Conservation (phyloP, 2,329 filamentous ascomycete genomes). For the Aureobasidium vineae region DNA sequence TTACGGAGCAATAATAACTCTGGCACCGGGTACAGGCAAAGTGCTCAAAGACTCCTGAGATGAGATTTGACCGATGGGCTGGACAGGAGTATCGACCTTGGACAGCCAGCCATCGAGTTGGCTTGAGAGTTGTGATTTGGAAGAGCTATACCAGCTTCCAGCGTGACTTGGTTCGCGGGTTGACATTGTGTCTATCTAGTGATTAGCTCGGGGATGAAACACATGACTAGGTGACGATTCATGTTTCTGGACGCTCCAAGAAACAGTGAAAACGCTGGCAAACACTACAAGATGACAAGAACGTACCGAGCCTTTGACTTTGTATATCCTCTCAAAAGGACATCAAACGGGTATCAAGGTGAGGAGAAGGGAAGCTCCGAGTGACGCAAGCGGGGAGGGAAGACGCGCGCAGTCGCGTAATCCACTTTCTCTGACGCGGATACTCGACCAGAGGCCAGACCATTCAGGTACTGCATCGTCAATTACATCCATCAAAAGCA, state of each 20-base stretch:
- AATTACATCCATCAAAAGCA: neutral
- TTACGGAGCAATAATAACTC: constrained; percentile 90
- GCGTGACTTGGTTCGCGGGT: constrained; percentile 69
- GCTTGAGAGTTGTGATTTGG: constrained; percentile 57
- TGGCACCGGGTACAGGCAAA: constrained; percentile 70
- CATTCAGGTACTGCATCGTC: neutral
- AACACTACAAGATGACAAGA: neutral
- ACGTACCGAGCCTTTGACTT: neutral
- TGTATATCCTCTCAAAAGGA: neutral
- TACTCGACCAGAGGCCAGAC: neutral
- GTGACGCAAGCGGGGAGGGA: constrained; percentile 13
- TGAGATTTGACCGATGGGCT: constrained; percentile 55
- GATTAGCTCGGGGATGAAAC: neutral
- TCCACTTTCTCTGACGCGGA: constrained; percentile 7
- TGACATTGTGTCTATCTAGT: constrained; percentile 34
- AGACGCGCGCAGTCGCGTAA: neutral
- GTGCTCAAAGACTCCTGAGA: constrained; percentile 39
- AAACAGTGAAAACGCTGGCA: too few species aligned
- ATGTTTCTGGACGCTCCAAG: too few species aligned
- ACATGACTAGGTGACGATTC: neutral
- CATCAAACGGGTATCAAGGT: neutral
- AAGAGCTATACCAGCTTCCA: constrained; percentile 78
- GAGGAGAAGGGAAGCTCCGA: neutral
- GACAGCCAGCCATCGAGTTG: constrained; percentile 75
- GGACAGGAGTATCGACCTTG: constrained; percentile 64